These are phyloP conservation scores for Penicillium daleae DNA, from an alignment of 495 filamentous ascomycete species.

Conservation along the genomic window DNA sequence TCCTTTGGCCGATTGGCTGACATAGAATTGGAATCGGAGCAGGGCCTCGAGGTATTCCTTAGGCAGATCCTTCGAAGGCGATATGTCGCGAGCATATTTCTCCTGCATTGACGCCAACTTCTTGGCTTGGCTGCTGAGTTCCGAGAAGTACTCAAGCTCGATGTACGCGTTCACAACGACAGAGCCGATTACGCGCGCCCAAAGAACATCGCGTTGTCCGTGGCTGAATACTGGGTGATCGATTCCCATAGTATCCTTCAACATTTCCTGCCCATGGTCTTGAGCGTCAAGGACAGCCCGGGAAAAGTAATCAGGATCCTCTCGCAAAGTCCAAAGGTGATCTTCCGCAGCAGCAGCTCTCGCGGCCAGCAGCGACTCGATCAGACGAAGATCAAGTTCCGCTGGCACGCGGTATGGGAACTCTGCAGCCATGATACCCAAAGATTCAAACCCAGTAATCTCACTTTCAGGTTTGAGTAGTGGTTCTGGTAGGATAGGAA, in stretches of 20 bases:
- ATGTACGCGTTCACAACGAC: not conserved
- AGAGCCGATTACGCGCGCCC: not conserved
- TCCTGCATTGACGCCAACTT: not conserved
- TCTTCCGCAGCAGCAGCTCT: conserved; percentile 46
- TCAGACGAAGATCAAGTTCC: conserved; percentile 40
- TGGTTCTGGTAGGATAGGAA: not conserved
- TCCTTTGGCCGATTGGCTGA: not conserved
- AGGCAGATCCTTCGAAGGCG: not conserved
- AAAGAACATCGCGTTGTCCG: not conserved
- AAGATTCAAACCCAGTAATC: conserved; percentile 19
- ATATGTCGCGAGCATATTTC: not conserved
- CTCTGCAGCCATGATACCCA: conserved; percentile 43
- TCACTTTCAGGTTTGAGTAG: not conserved
- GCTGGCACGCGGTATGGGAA: conserved; percentile 50
- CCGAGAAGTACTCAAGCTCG: not conserved
- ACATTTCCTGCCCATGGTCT: conserved; percentile 48
- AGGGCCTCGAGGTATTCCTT: not conserved
- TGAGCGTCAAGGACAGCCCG: conserved; percentile 32
- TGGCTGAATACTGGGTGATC: not conserved
- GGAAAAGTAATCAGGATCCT: conserved; percentile 58
- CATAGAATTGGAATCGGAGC: not conserved
- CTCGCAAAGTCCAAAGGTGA: conserved; percentile 56
- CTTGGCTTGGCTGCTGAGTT: not conserved
- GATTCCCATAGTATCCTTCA: conserved; percentile 1
- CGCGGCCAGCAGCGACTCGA: conserved; percentile 45